A percentile compares a stretch with the other conserved stretches of the same genome.
Conservation (phyloP, 1,284 basidiomycete genomes). For the Boletellus deceptivus region DNA sequence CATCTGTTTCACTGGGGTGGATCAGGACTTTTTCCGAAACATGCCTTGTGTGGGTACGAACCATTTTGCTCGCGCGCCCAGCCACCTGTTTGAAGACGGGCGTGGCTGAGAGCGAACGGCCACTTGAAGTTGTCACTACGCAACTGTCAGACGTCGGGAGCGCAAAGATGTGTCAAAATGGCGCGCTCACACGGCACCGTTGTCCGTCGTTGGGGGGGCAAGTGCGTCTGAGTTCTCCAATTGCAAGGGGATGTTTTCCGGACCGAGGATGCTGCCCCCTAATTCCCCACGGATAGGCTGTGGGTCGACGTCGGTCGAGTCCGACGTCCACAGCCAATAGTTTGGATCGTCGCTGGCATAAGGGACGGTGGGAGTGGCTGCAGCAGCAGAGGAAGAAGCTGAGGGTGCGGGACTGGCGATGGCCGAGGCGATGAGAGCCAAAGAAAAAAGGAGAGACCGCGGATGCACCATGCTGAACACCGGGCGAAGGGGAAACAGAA, state of each 20-base stretch:
- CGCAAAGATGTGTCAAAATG: not conserved
- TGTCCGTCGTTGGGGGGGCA: conserved; percentile 55
- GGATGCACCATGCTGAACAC: conserved; percentile 24
- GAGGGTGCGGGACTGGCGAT: conserved; percentile 21
- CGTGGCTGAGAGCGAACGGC: conserved; percentile 58
- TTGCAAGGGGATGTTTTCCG: conserved; percentile 47
- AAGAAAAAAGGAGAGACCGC: conserved; percentile 28
- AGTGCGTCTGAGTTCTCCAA: conserved; percentile 48
- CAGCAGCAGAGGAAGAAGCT: conserved; percentile 23
- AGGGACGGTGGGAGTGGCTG: conserved; percentile 28
- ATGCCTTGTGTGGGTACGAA: conserved; percentile 18
- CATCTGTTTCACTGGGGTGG: conserved; percentile 38
- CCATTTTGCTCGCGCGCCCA: conserved; percentile 58
- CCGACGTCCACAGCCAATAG: conserved; percentile 29
- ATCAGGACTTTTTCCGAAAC: not conserved
- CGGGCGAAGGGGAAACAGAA: conserved; percentile 12
- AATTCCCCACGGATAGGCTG: conserved; percentile 38
- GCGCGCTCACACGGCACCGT: conserved; percentile 34
- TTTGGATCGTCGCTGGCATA: conserved; percentile 36
- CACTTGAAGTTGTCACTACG: conserved; percentile 51
- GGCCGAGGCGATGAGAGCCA: conserved; percentile 22
- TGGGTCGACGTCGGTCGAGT: conserved; percentile 26
- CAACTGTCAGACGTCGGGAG: not conserved
- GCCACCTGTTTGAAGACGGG: conserved; percentile 51
- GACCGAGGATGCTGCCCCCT: conserved; percentile 46